These are phyloP conservation scores for Stentor coeruleus DNA, from an alignment of 73 alveolate species.

Conservation along the genomic window DNA sequence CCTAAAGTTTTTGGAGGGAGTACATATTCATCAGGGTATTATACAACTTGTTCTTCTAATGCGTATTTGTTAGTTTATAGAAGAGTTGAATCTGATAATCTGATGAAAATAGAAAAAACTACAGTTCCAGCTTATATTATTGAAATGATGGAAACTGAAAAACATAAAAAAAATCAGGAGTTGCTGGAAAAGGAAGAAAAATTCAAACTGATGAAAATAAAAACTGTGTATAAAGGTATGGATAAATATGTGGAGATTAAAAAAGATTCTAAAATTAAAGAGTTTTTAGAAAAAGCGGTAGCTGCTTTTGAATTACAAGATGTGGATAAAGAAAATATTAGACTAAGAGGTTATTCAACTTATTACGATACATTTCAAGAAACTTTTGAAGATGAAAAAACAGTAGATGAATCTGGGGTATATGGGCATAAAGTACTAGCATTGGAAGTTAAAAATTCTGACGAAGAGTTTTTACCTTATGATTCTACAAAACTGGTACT, in stretches of 20 bases:
- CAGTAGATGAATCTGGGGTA: constrained; percentile 2
- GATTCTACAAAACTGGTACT: constrained; percentile 1
- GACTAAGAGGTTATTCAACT: constrained; percentile 7
- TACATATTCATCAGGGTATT: neutral
- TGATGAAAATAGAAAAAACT: neutral
- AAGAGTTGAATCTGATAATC: constrained; percentile 10
- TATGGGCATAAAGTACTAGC: constrained; percentile 2
- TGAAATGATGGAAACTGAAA: neutral
- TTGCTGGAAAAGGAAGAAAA: constrained; percentile 20
- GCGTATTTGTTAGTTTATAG: constrained; percentile 28
- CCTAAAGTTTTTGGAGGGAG: constrained; percentile 76
- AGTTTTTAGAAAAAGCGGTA: neutral
- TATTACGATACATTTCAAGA: constrained; percentile 20
- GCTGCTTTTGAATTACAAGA: neutral
- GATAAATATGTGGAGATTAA: constrained; percentile 18
- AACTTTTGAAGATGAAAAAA: neutral
- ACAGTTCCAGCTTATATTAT: constrained; percentile 7
- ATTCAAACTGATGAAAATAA: neutral
- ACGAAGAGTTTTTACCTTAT: neutral
- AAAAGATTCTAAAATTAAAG: neutral
- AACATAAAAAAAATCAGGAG: neutral
- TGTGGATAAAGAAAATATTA: neutral
- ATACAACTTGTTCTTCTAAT: constrained; percentile 20
- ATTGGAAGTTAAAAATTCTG: constrained; percentile 12
- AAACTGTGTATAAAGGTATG: neutral